Conservation (phyloP, 805 yeast genomes). For the Teunomyces aglyptinius region DNA sequence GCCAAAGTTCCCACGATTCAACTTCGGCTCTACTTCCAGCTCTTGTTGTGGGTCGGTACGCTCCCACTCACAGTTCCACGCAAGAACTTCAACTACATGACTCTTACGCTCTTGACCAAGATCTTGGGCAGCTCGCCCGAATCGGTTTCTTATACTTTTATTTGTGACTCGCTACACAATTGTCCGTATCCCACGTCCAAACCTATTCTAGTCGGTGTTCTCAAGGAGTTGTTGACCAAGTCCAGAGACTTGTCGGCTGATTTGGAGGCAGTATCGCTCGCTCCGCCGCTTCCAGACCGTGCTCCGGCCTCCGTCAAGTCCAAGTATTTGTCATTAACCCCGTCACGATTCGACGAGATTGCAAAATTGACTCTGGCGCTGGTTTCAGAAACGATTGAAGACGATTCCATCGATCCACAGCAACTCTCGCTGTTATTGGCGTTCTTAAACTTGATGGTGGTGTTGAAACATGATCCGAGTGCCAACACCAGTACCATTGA, state of each 20-base stretch:
- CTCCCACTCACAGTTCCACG: neutral
- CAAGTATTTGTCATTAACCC: slow-evolving; percentile 43
- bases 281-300: slow-evolving; percentile 21
- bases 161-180: slow-evolving; percentile 58
- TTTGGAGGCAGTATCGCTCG: neutral
- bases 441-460: slow-evolving; percentile 53
- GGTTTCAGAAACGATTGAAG: slow-evolving; percentile 10
- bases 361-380: slow-evolving; percentile 35
- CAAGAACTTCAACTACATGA: slow-evolving; percentile 37
- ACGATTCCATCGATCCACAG: slow-evolving; percentile 18
- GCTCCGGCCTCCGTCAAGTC: slow-evolving; percentile 17
- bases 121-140: slow-evolving; percentile 60
- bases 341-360: slow-evolving; percentile 42
- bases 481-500: slow-evolving; percentile 15
- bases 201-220: slow-evolving; percentile 59
- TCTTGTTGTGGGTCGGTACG: slow-evolving; percentile 17
- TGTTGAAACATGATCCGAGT: slow-evolving; percentile 22
- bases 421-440: slow-evolving; percentile 49
- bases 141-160: slow-evolving; percentile 53
- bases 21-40: slow-evolving; percentile 31
- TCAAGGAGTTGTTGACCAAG: slow-evolving; percentile 62
- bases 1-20: slow-evolving; percentile 29
- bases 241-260: slow-evolving; percentile 9
- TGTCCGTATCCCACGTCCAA: slow-evolving; percentile 67
- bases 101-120: slow-evolving; percentile 62